Evolutionary conservation across 331 rosid genomes (phyloP).

Genomic region (Telfairia occidentalis): DNA sequence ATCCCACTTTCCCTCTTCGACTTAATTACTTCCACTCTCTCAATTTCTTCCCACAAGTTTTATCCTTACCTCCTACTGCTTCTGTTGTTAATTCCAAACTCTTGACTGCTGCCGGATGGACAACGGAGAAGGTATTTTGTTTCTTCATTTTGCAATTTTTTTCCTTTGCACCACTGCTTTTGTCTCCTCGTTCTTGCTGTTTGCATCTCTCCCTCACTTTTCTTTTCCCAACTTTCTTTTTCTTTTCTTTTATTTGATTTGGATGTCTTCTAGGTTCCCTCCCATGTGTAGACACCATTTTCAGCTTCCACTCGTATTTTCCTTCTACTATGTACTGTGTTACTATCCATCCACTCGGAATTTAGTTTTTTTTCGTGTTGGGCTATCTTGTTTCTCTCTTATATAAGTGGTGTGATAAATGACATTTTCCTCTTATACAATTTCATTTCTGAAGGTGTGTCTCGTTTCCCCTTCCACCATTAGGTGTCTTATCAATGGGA

Average conservation of each 20-base stretch:
- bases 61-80: background rate
- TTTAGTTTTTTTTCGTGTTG: background rate
- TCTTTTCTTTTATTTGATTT: background rate
- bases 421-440: background rate
- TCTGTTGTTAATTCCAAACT: background rate
- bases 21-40: background rate
- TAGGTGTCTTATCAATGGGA: slow-evolving; percentile 18
- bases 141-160: background rate
- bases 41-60: no score
- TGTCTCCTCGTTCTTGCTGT: background rate
- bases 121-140: background rate
- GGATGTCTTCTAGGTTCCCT: no score
- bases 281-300: no score
- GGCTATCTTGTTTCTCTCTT: background rate
- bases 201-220: no score
- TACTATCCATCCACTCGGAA: background rate
- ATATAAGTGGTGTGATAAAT: background rate
- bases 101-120: background rate
- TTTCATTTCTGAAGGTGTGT: background rate
- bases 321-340: no score
- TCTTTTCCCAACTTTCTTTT: background rate
- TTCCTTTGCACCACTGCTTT: background rate
- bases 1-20: background rate
- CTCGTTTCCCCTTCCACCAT: background rate
- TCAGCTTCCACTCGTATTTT: no score